These are phyloP conservation scores for Suillus subluteus DNA, from an alignment of 768 basidiomycete species.

Conservation along the genomic window DNA sequence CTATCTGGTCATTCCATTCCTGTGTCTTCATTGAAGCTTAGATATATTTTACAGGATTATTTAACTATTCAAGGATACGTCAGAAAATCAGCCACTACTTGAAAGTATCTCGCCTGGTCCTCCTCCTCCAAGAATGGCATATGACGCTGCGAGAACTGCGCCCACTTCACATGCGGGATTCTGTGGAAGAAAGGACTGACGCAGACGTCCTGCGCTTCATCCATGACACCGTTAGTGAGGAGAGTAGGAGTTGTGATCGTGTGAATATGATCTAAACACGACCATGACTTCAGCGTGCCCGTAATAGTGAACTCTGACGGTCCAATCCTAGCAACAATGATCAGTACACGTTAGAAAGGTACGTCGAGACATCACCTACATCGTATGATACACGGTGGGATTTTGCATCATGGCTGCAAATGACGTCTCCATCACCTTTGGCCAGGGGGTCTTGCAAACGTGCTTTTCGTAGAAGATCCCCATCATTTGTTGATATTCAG, in stretches of 20 bases:
- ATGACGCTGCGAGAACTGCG: constrained; percentile 37
- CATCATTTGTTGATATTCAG: constrained; percentile 31
- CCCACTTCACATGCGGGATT: constrained; percentile 33
- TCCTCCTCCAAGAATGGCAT: constrained; percentile 46
- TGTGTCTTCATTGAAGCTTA: too few relatives aligned
- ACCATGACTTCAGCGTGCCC: constrained; percentile 44
- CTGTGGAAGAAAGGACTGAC: constrained; percentile 32
- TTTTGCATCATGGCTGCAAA: constrained; percentile 24
- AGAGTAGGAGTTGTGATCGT: constrained; percentile 40
- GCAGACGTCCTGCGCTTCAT: constrained; percentile 35
- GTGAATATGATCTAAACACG: constrained; percentile 41
- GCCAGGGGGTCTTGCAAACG: constrained; percentile 34
- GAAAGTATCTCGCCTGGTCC: constrained; percentile 38
- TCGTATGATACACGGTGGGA: constrained; percentile 17
- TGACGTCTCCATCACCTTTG: constrained; percentile 26
- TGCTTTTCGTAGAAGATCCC: constrained; percentile 31
- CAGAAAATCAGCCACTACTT: constrained; percentile 40
- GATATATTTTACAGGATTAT: neutral
- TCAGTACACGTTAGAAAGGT: neutral
- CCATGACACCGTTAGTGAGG: constrained; percentile 37
- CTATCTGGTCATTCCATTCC: too few relatives aligned
- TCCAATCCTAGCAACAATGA: constrained; percentile 10
- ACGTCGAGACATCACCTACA: constrained; percentile 16
- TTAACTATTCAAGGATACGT: neutral
- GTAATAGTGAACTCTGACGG: constrained; percentile 38